A percentile compares a stretch with the other conserved stretches of the same genome.
These are phyloP conservation scores for Mycosarcoma mackinlayi DNA, from an alignment of 1,284 basidiomycete genomes.

Conservation along the genomic window DNA sequence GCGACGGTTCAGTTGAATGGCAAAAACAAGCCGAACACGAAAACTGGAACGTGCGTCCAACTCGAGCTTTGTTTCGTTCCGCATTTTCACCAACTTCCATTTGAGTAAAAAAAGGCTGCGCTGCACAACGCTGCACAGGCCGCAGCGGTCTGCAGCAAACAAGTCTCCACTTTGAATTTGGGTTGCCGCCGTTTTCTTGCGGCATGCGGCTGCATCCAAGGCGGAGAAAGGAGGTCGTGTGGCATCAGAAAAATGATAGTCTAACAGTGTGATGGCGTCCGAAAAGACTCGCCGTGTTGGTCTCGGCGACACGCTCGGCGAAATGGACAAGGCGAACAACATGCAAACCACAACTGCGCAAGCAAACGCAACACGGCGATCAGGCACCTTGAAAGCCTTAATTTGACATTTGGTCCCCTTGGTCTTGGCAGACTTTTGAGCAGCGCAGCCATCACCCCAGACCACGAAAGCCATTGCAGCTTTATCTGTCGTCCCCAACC, in stretches of 20 bases:
- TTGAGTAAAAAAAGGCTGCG: too few species aligned
- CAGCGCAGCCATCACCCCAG: background rate
- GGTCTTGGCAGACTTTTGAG: slow-evolving; percentile 10
- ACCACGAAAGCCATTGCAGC: background rate
- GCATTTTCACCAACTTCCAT: background rate
- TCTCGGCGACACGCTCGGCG: slow-evolving; percentile 11
- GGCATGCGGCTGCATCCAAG: background rate
- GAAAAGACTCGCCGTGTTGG: background rate
- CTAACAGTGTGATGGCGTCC: background rate
- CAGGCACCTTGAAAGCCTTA: too few species aligned
- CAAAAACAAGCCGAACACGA: background rate
- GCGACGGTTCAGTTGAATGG: background rate
- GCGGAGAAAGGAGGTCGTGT: too few species aligned
- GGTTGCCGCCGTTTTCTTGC: background rate
- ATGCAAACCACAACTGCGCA: too few species aligned
- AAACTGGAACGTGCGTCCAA: slow-evolving; percentile 42
- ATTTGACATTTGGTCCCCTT: slow-evolving; percentile 10
- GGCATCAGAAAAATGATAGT: too few species aligned
- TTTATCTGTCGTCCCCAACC: background rate
- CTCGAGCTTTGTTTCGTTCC: slow-evolving; percentile 38
- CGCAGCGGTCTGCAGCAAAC: background rate
- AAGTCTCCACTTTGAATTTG: slow-evolving; percentile 9
- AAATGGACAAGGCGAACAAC: too few species aligned
- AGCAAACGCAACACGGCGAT: background rate
- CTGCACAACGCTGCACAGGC: background rate